Conservation (phyloP, 192 early-diverging fungal species). For the Lunasporangiospora selenospora region DNA sequence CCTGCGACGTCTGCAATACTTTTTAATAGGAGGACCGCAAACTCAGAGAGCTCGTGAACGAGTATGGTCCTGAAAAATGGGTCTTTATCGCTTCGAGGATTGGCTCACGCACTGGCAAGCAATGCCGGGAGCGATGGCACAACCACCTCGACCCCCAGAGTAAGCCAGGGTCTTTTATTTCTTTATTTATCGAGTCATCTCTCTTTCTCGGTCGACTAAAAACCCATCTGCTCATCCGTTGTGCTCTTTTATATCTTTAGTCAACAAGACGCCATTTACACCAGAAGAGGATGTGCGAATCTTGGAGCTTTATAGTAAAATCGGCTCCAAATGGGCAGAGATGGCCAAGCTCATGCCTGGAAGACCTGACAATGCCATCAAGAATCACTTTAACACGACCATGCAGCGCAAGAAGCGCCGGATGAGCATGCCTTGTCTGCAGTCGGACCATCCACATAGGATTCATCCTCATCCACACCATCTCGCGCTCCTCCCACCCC, state of each 20-base stretch:
- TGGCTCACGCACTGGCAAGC: conserved; percentile 41
- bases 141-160: conserved; percentile 46
- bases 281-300: conserved; percentile 38
- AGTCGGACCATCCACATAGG: no score
- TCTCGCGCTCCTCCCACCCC: not conserved
- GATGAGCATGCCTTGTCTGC: conserved; percentile 33
- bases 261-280: conserved; percentile 44
- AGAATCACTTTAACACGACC: conserved; percentile 48
- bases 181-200: not conserved
- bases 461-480: conserved; percentile 10
- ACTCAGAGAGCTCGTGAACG: conserved; percentile 29
- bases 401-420: conserved; percentile 47
- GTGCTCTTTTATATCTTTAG: not conserved
- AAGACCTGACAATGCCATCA: conserved; percentile 42
- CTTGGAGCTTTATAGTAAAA: conserved; percentile 32
- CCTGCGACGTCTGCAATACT: no score
- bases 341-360: conserved; percentile 47
- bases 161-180: conserved; percentile 11
- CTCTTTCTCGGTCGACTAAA: no score
- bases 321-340: conserved; percentile 45
- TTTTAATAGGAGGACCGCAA: conserved; percentile 33
- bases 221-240: not conserved
- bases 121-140: conserved; percentile 40
- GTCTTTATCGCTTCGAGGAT: conserved; percentile 47
- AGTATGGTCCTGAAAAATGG: conserved; percentile 48